These are phyloP conservation scores for Cytospora mali DNA, from an alignment of 2,329 filamentous ascomycete genomes.

Conservation along the genomic window DNA sequence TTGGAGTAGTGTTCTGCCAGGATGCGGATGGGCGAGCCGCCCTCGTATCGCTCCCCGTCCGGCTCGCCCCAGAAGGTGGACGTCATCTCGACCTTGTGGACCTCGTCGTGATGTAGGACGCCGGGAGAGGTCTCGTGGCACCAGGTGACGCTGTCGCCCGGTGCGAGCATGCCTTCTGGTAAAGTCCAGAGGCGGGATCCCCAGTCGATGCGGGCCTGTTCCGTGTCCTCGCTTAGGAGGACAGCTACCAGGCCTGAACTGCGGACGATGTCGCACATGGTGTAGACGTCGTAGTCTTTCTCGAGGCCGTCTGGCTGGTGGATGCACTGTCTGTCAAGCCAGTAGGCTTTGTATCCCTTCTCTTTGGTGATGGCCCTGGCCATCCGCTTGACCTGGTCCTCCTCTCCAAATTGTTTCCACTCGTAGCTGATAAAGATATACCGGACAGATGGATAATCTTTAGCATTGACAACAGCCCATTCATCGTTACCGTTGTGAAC, in stretches of 20 bases:
- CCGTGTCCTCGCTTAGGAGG: conserved; percentile 28
- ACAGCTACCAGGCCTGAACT: conserved; percentile 30
- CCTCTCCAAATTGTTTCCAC: conserved; percentile 22
- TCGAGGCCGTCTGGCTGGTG: conserved; percentile 13
- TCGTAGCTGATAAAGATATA: conserved; percentile 32
- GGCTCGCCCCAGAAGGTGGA: conserved; percentile 32
- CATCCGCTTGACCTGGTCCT: conserved; percentile 26
- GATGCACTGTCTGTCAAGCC: conserved; percentile 30
- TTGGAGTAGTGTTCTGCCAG: conserved; percentile 37
- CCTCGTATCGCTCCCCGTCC: conserved; percentile 17
- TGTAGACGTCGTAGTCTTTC: conserved; percentile 31
- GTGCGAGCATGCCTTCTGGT: conserved; percentile 32
- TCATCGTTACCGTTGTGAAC: conserved; percentile 19
- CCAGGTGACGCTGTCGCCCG: conserved; percentile 27
- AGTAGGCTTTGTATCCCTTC: conserved; percentile 28
- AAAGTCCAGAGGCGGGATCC: conserved; percentile 34
- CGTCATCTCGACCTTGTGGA: conserved; percentile 32
- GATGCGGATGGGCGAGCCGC: conserved; percentile 29
- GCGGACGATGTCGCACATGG: conserved; percentile 34
- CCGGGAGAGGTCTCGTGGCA: conserved; percentile 16
- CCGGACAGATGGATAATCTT: conserved; percentile 20
- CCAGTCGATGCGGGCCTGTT: conserved; percentile 30
- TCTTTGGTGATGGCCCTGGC: conserved; percentile 24
- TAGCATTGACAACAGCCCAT: conserved; percentile 25
- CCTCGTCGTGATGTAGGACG: conserved; percentile 23